Conservation (phyloP, 192 early-diverging fungal genomes). For the Coemansia sp. region DNA sequence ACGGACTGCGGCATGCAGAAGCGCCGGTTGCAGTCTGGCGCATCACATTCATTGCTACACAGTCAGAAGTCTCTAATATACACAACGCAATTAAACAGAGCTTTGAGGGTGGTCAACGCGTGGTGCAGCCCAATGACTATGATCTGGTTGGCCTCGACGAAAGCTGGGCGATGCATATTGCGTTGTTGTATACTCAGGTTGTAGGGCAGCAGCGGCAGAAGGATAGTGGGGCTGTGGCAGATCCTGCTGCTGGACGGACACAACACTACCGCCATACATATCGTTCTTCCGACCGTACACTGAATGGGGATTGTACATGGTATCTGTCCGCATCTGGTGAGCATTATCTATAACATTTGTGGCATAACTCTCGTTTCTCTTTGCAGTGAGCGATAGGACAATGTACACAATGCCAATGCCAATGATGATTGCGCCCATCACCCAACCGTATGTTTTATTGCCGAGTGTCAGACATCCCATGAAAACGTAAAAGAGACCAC, state of each 20-base stretch:
- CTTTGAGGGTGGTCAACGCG: conserved; percentile 28
- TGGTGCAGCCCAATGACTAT: conserved; percentile 13
- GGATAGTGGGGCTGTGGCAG: conserved; percentile 14
- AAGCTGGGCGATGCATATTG: conserved; percentile 9
- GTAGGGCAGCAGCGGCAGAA: background rate
- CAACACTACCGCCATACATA: conserved; percentile 20
- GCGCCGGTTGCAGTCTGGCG: background rate
- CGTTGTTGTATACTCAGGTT: conserved; percentile 12
- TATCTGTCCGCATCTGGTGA: background rate
- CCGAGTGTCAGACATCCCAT: conserved; percentile 49
- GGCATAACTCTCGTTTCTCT: conserved; percentile 39
- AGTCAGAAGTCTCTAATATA: too few relatives aligned
- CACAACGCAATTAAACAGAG: conserved; percentile 11
- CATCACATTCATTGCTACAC: background rate
- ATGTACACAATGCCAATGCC: conserved; percentile 33
- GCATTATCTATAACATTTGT: background rate
- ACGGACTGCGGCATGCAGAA: too few relatives aligned
- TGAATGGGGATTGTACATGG: conserved; percentile 21
- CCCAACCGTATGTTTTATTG: conserved; percentile 32
- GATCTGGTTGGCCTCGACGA: conserved; percentile 1
- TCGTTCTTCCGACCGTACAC: conserved; percentile 21
- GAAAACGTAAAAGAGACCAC: conserved; percentile 48
- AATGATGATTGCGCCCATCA: conserved; percentile 41
- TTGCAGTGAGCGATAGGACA: conserved; percentile 41
- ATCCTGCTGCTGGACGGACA: conserved; percentile 8